phyloP scores from a whole-genome alignment of 345 rosid species.

The Syzygium aromaticum region DNA sequence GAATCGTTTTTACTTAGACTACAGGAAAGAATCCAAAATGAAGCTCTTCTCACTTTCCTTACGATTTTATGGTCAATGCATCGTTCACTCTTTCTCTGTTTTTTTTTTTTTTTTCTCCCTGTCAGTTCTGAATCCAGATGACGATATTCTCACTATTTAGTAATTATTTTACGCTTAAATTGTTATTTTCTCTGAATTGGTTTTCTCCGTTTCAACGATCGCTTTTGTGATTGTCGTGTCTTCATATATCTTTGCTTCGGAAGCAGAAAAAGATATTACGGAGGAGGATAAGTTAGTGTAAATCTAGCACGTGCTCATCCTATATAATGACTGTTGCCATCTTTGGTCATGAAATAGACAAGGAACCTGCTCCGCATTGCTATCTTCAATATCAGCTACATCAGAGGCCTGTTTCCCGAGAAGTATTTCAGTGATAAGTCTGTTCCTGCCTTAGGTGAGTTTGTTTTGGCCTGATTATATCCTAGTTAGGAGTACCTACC shows the following conservation, averaged over 20 bases:
- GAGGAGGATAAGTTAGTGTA: neutral
- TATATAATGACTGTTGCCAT: neutral
- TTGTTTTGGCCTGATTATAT: neutral
- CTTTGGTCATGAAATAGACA: conserved; percentile 32
- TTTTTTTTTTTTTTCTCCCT: neutral
- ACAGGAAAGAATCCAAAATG: neutral
- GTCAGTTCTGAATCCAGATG: neutral
- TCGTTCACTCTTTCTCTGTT: neutral
- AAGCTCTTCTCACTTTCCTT: neutral
- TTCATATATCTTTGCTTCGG: neutral
- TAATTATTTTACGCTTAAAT: neutral
- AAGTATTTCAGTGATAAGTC: conserved; percentile 91
- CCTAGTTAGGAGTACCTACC: neutral
- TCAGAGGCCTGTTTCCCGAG: conserved; percentile 94
- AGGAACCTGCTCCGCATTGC: conserved; percentile 93
- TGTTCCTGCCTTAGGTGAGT: conserved; percentile 87
- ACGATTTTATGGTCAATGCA: neutral
- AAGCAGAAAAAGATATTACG: neutral
- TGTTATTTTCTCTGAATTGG: neutral
- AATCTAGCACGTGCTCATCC: neutral
- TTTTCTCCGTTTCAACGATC: neutral
- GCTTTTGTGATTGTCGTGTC: neutral
- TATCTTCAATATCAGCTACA: conserved; percentile 91
- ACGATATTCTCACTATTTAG: neutral
- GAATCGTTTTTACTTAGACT: neutral